Base-by-base conservation (phyloP, 2,329 filamentous ascomycete genomes). In the Graphilbum fragrans region DNA sequence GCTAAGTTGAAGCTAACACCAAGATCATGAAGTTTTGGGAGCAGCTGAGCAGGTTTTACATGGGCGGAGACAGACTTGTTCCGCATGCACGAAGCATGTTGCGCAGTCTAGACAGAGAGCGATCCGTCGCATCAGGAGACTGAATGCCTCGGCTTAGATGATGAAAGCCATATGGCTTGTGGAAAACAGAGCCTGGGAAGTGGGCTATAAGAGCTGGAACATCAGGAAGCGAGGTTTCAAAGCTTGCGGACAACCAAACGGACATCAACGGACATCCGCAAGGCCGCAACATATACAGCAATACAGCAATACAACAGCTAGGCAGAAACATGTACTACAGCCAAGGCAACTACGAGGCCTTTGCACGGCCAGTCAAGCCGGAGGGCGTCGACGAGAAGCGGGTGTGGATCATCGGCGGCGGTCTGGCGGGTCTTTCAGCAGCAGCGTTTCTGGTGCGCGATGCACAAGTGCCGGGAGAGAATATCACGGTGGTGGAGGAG, bases 391-490 rank as follows among this genome's bases (percentile, higher is more conserved):
- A 50, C 18, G 32, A 45, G 37, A 54, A 49, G 27, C 42, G 37
- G 35, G 57, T 52, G 36, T 61, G 53, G 52, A 56, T 62, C 20
- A 49, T 62, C 9, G 59, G 59, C 22, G 53, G 54, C 5, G 58
- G 59, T 18, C 53, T 61, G 8, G 52, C 58, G 1, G 55, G 57
- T 0, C 49, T 62, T 18, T 54, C 60, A 16, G 52, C 59, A 6
- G 55, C 58, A n/a, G 55, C 56, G 16, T 54, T 61, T 43, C 51
- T 61, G 10, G 51, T 62, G 18, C 47, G 52, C 29, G 58, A 61
- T 44, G 58, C 52, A 17, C 52, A 55, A 34, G 51, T 61, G 34
- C 55, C 56, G 0, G 52, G 58, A 0, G 44, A 49, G 11, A 53
- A 53, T 33, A 56, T 62, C 42, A 58, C 58, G 23, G 54, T 62